A percentile compares a stretch with the other conserved stretches of the same genome.
Evolutionary conservation across 2,329 filamentous ascomycete species (phyloP).

Genomic region (Arachnopeziza araneosa): DNA sequence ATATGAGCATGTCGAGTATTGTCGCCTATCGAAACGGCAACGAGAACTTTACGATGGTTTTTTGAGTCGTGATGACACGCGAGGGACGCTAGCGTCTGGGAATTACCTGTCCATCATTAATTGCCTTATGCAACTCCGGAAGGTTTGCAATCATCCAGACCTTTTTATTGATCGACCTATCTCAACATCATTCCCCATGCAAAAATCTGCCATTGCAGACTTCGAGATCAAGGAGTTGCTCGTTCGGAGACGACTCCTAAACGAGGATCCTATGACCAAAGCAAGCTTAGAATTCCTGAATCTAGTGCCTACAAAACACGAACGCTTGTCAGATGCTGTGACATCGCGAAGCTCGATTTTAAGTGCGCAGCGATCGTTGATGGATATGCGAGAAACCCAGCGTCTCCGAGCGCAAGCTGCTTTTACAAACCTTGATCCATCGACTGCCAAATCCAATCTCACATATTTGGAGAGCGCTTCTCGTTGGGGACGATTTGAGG

Average conservation of each 20-base stretch:
- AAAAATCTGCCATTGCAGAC: constrained; percentile 66
- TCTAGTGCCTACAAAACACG: constrained; percentile 66
- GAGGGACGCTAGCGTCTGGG: constrained; percentile 80
- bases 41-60: constrained; percentile 96
- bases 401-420: constrained; percentile 53
- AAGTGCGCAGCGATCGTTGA: constrained; percentile 63
- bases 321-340: constrained; percentile 52
- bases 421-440: constrained; percentile 52
- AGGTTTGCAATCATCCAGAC: constrained; percentile 98
- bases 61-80: constrained; percentile 82
- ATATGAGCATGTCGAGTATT: constrained; percentile 95
- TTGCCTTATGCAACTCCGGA: constrained; percentile 93
- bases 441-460: constrained; percentile 63
- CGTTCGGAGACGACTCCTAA: constrained; percentile 61
- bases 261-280: constrained; percentile 53
- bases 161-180: constrained; percentile 94
- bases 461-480: constrained; percentile 66
- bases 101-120: constrained; percentile 99
- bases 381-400: constrained; percentile 68
- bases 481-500: constrained; percentile 65
- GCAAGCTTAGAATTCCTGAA: constrained; percentile 76
- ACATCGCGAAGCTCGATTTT: constrained; percentile 57
- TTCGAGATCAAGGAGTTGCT: constrained; percentile 69
- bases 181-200: constrained; percentile 93
- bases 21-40: constrained; percentile 89